phyloP scores from a whole-genome alignment of 805 yeast species.

The Trichomonascus vanleenenianus region DNA sequence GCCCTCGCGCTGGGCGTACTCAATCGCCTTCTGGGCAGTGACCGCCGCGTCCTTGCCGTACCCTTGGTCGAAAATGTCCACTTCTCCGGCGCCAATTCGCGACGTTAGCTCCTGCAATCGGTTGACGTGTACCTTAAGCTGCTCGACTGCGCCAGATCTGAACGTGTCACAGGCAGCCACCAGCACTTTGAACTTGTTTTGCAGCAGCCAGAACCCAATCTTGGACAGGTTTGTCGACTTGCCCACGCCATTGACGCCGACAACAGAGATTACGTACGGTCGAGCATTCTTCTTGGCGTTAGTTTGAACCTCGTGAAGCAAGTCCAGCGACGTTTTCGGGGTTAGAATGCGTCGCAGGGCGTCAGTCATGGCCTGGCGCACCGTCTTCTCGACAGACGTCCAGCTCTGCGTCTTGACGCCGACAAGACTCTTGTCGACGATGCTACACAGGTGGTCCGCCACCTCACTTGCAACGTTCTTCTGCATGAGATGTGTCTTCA shows the following conservation, averaged over 20 bases:
- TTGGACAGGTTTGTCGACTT: conserved; percentile 93
- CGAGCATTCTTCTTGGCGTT: conserved; percentile 31
- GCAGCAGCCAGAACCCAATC: conserved; percentile 90
- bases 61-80: conserved; percentile 87
- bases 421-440: conserved; percentile 59
- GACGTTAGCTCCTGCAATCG: conserved; percentile 65
- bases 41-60: conserved; percentile 97
- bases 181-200: conserved; percentile 76
- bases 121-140: conserved; percentile 85
- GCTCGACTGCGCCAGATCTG: conserved; percentile 98
- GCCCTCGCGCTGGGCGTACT: conserved; percentile 57
- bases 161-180: conserved; percentile 97
- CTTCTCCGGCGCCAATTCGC: conserved; percentile 37
- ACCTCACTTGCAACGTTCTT: conserved; percentile 91
- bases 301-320: conserved; percentile 67
- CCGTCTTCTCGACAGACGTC: conserved; percentile 67
- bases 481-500: conserved; percentile 68
- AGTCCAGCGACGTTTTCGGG: conserved; percentile 84
- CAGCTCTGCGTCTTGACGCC: conserved; percentile 68
- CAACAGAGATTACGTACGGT: conserved; percentile 94
- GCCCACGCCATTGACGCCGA: conserved; percentile 98
- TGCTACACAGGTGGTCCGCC: conserved; percentile 61
- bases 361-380: conserved; percentile 52
- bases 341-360: conserved; percentile 63
- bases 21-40: conserved; percentile 86